Conservation (phyloP, 495 filamentous ascomycete species). For the Evernia prunastri region DNA sequence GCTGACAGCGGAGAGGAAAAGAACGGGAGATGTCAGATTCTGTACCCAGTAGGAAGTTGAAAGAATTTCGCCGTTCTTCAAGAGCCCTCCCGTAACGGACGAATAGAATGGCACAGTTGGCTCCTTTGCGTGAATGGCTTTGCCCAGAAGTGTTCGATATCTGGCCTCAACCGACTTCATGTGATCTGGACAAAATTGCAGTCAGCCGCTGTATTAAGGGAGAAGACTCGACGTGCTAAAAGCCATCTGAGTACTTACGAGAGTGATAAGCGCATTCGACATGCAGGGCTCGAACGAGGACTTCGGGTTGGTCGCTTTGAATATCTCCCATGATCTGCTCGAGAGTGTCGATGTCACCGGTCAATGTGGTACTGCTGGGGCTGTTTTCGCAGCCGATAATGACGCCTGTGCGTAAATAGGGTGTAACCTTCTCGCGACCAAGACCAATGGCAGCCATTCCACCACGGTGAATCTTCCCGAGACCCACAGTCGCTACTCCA, state of each 20-base stretch:
- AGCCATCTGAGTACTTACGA: background rate
- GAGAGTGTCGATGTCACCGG: slow-evolving; percentile 7
- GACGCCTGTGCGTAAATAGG: slow-evolving; percentile 1
- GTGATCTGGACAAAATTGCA: background rate
- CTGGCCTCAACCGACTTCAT: slow-evolving; percentile 1
- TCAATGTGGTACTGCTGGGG: slow-evolving; percentile 1
- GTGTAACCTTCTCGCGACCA: slow-evolving; percentile 6
- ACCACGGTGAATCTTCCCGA: slow-evolving; percentile 4
- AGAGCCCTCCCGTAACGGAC: slow-evolving; percentile 4
- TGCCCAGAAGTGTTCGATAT: slow-evolving; percentile 11
- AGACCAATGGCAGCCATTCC: slow-evolving; percentile 16
- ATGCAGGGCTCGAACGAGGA: slow-evolving; percentile 12
- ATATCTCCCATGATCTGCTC: background rate
- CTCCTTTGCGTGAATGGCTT: slow-evolving; percentile 11
- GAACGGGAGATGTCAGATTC: slow-evolving; percentile 37
- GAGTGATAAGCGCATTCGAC: slow-evolving; percentile 13
- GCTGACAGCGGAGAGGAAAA: slow-evolving; percentile 29
- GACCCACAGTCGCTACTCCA: slow-evolving; percentile 21
- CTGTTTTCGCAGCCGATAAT: slow-evolving; percentile 14
- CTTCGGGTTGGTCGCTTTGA: background rate
- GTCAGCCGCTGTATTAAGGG: background rate
- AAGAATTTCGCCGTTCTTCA: slow-evolving; percentile 6
- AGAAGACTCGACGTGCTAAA: background rate
- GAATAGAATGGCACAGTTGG: slow-evolving; percentile 11
- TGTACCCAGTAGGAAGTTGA: slow-evolving; percentile 34